Conservation (phyloP, 352 stramenopile genomes). For the Salisapilia sapeloensis region DNA sequence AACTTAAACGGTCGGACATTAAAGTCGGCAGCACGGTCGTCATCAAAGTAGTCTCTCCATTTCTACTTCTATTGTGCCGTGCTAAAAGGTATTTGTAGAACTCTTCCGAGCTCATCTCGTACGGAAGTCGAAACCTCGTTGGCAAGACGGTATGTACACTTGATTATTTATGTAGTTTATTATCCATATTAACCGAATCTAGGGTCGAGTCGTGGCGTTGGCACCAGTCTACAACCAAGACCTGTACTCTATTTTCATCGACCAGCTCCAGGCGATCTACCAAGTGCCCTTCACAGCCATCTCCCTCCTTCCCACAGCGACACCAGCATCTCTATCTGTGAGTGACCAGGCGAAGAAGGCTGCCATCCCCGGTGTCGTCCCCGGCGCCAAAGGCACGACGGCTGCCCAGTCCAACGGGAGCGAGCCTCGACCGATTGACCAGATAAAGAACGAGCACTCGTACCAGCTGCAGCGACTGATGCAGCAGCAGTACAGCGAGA, state of each 20-base stretch:
- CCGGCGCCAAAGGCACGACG: conserved; percentile 5
- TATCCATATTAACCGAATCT: neutral
- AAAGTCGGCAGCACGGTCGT: conserved; percentile 40
- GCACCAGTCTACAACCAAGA: conserved; percentile 64
- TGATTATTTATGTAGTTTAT: neutral
- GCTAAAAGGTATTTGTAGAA: conserved; percentile 11
- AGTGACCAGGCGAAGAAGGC: conserved; percentile 23
- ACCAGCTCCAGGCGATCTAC: conserved; percentile 66
- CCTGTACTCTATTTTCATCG: conserved; percentile 69
- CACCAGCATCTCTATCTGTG: conserved; percentile 10
- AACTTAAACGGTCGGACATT: conserved; percentile 32
- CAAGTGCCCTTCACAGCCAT: conserved; percentile 68
- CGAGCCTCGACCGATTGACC: conserved; percentile 14
- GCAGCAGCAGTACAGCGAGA: conserved; percentile 78
- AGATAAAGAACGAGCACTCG: conserved; percentile 76
- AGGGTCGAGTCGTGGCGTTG: conserved; percentile 50
- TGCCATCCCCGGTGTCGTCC: conserved; percentile 9
- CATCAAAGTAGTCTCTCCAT: conserved; percentile 62
- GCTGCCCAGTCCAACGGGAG: conserved; percentile 8
- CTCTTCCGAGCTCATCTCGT: conserved; percentile 53
- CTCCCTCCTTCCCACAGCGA: conserved; percentile 21
- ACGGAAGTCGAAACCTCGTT: conserved; percentile 50
- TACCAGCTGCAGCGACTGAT: conserved; percentile 76
- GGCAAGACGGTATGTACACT: conserved; percentile 27
- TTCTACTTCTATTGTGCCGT: too few species aligned